Evolutionary conservation across 2,329 filamentous ascomycete species (phyloP).

Genomic region (Penicillium rolfsii): DNA sequence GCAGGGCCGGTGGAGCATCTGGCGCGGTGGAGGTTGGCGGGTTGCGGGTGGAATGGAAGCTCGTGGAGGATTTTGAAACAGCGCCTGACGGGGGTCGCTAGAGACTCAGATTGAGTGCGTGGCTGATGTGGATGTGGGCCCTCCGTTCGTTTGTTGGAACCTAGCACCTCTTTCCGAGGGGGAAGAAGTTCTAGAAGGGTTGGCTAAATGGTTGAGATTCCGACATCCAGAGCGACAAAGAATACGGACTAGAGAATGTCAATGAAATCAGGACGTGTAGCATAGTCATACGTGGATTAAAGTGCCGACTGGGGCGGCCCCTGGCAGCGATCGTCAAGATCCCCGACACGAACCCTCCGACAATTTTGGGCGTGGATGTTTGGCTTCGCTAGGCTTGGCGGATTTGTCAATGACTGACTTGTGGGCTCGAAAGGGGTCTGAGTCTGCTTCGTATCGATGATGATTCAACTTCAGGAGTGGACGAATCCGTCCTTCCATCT

Average conservation of each 20-base stretch:
- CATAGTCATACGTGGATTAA: background rate
- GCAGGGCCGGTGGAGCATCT: slow-evolving; percentile 27
- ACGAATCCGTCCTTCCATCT: background rate
- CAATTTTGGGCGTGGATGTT: background rate
- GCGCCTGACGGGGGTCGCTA: slow-evolving; percentile 1
- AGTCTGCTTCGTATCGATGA: background rate
- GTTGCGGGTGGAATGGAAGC: slow-evolving; percentile 8
- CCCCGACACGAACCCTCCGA: background rate
- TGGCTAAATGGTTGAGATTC: background rate
- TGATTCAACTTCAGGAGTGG: background rate
- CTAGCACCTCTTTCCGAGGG: background rate
- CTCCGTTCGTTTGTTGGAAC: slow-evolving; percentile 7
- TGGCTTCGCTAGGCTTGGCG: background rate
- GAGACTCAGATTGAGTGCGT: slow-evolving; percentile 19
- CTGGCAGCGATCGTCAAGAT: background rate
- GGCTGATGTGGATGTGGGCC: slow-evolving; percentile 5
- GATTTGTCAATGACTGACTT: background rate
- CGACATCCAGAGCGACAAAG: background rate
- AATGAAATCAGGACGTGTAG: background rate
- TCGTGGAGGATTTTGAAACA: slow-evolving; percentile 5
- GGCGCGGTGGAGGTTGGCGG: slow-evolving; percentile 1
- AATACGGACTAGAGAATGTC: background rate
- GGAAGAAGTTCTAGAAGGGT: background rate
- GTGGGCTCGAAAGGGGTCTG: background rate
- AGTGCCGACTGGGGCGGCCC: background rate